Conservation (phyloP, 306 rosid species). For the Elaeagnus macrophylla region DNA sequence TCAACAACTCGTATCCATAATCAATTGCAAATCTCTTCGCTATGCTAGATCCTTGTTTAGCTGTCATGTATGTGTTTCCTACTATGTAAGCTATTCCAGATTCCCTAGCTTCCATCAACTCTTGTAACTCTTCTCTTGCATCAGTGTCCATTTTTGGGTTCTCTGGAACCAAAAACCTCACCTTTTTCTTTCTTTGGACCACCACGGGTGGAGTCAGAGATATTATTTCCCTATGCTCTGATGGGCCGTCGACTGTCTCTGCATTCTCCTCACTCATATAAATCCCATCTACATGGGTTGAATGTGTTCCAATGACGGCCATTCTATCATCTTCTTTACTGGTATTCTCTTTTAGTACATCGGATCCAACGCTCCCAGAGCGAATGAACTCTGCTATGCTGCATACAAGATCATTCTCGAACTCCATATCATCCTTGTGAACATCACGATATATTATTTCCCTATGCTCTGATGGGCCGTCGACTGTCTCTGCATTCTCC, state of each 20-base stretch:
- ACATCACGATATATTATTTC: conserved; percentile 74
- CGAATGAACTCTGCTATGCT: no score
- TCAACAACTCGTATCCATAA: conserved; percentile 70
- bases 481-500: conserved; percentile 17
- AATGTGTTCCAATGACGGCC: conserved; percentile 65
- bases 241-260: conserved; percentile 22
- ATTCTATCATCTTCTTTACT: conserved; percentile 38
- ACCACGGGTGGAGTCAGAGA: conserved; percentile 39
- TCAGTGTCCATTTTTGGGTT: conserved; percentile 45
- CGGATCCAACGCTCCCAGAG: no score
- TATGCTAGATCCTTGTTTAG: conserved; percentile 68
- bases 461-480: conserved; percentile 30
- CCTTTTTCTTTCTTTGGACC: conserved; percentile 46
- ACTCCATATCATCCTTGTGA: no score
- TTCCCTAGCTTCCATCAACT: conserved; percentile 78
- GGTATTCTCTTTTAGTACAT: conserved; percentile 16
- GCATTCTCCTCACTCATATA: conserved; percentile 26
- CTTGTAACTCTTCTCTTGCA: conserved; percentile 50
- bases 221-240: conserved; percentile 48
- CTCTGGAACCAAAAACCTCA: conserved; percentile 71
- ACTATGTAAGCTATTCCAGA: conserved; percentile 75
- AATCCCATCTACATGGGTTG: conserved; percentile 36
- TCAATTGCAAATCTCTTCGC: conserved; percentile 53
- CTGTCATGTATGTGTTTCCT: conserved; percentile 69
- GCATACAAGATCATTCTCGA: no score